Percentiles rank a stretch among this genome's conserved stretches.
Evolutionary conservation across 306 rosid species (phyloP).

Genomic region (Quercus ilex): DNA sequence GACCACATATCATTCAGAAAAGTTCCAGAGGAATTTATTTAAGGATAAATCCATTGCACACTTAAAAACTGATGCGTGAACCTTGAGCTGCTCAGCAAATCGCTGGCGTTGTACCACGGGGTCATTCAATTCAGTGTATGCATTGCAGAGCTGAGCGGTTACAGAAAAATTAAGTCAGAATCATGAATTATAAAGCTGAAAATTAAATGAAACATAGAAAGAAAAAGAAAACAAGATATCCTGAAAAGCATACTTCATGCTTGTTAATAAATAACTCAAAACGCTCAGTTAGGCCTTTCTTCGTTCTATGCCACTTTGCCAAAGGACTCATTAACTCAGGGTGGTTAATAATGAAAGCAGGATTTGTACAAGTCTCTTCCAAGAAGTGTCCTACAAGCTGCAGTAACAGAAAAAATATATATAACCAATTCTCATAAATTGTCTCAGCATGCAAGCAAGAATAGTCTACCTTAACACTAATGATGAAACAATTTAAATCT

Average conservation of each 20-base stretch:
- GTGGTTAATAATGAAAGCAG: slow-evolving; percentile 79
- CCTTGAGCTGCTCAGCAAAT: slow-evolving; percentile 94
- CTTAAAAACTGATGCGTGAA: slow-evolving; percentile 12
- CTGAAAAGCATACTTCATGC: slow-evolving; percentile 54
- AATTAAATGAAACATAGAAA: not conserved
- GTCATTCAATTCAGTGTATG: slow-evolving; percentile 91
- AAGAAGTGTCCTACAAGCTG: slow-evolving; percentile 97
- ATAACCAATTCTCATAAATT: not conserved
- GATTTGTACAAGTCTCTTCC: slow-evolving; percentile 85
- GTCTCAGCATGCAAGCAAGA: not conserved
- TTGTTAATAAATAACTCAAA: slow-evolving; percentile 87
- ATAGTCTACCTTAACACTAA: not conserved
- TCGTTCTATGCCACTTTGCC: slow-evolving; percentile 90
- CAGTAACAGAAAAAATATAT: slow-evolving; percentile 19
- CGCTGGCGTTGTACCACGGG: slow-evolving; percentile 88
- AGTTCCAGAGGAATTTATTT: not conserved
- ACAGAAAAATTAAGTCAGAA: slow-evolving; percentile 10
- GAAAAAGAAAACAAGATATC: not conserved
- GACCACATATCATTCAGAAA: not conserved
- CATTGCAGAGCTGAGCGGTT: slow-evolving; percentile 67
- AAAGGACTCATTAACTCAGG: slow-evolving; percentile 95
- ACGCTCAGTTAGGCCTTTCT: slow-evolving; percentile 81
- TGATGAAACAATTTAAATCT: too few relatives aligned
- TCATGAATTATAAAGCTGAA: not conserved
- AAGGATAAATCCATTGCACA: not conserved